Conservation (phyloP, 2,329 filamentous ascomycete species). For the Monosporascus ibericus region DNA sequence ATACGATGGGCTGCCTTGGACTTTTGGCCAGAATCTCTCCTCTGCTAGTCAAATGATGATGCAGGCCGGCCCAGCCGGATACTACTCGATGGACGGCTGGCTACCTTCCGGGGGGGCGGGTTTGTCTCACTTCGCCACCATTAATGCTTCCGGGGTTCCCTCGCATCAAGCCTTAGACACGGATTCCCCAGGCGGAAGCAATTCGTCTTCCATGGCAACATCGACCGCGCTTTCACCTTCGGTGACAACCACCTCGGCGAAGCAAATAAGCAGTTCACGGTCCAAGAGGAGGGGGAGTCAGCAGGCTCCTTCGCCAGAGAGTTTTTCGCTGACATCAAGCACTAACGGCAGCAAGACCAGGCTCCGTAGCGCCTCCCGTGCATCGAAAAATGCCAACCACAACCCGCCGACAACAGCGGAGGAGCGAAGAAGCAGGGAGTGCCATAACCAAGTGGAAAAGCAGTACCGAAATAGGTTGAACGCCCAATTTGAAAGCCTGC, state of each 20-base stretch:
- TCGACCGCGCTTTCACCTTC: background rate
- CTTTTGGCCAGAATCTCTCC: background rate
- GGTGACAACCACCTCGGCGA: background rate
- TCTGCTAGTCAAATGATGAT: background rate
- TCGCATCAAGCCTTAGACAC: background rate
- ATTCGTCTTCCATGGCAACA: background rate
- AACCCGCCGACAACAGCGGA: conserved; percentile 27
- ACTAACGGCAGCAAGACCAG: conserved; percentile 17
- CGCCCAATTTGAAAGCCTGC: conserved; percentile 37
- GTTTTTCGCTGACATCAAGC: conserved; percentile 9
- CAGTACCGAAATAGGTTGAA: conserved; percentile 43
- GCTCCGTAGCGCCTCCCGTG: conserved; percentile 27
- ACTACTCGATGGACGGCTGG: background rate
- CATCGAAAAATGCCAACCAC: conserved; percentile 28
- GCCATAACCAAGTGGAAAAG: conserved; percentile 42
- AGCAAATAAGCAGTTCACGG: background rate
- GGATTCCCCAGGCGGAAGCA: background rate
- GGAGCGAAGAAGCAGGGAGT: conserved; percentile 28
- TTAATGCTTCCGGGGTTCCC: background rate
- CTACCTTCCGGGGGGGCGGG: background rate
- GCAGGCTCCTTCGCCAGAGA: conserved; percentile 12
- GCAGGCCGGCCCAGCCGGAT: background rate
- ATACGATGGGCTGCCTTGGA: background rate
- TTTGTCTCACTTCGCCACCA: background rate
- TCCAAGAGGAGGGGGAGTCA: conserved; percentile 3